Evolutionary conservation across 2,329 filamentous ascomycete species (phyloP).

Genomic region (Phialophora verrucosa): DNA sequence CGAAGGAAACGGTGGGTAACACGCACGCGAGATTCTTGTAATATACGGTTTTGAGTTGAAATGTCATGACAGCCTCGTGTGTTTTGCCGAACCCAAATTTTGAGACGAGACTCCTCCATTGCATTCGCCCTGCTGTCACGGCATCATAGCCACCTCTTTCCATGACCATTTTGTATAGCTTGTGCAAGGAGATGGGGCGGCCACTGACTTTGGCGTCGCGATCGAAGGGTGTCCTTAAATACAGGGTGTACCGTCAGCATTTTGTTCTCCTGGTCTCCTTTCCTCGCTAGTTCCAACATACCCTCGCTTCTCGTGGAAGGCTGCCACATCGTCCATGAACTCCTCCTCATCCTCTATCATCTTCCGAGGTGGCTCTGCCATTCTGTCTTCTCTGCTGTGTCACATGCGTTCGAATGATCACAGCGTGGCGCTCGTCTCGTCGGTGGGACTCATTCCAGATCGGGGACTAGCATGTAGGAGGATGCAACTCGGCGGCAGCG

Average conservation of each 20-base stretch:
- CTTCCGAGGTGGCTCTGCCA: slow-evolving; percentile 27
- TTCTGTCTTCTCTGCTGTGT: slow-evolving; percentile 12
- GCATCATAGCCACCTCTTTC: slow-evolving; percentile 84
- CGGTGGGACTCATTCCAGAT: neutral
- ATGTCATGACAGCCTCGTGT: slow-evolving; percentile 82
- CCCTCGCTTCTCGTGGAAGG: slow-evolving; percentile 79
- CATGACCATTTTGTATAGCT: slow-evolving; percentile 78
- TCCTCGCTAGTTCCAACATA: slow-evolving; percentile 44
- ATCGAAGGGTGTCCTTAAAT: slow-evolving; percentile 70
- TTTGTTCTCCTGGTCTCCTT: neutral
- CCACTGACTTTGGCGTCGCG: slow-evolving; percentile 80
- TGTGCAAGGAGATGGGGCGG: slow-evolving; percentile 75
- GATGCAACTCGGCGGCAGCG: neutral
- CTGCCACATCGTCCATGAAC: slow-evolving; percentile 74
- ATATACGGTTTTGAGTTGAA: slow-evolving; percentile 84
- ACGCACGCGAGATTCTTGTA: slow-evolving; percentile 79
- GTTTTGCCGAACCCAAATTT: slow-evolving; percentile 75
- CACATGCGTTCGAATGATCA: neutral
- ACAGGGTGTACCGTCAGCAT: slow-evolving; percentile 17
- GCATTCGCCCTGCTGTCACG: slow-evolving; percentile 80
- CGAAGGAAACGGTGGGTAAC: neutral
- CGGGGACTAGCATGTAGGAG: neutral
- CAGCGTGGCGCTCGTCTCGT: neutral
- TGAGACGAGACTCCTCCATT: slow-evolving; percentile 79
- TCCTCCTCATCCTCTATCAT: slow-evolving; percentile 69